phyloP scores from a whole-genome alignment of 2,329 filamentous ascomycete species.

The Phoma sp. region DNA sequence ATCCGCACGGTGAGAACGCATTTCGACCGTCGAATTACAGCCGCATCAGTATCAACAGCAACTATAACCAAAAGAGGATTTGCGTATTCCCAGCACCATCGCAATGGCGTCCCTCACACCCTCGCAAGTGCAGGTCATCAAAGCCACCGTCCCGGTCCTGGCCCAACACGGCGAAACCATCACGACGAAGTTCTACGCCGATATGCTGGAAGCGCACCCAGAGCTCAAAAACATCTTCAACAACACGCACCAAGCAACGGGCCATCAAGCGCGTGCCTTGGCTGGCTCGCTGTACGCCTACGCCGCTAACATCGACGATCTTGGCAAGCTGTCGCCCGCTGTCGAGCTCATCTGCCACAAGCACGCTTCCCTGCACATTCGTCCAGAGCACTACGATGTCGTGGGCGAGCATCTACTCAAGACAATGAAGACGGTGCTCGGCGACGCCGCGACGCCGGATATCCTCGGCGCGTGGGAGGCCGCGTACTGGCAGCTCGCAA shows the following conservation, averaged over 20 bases:
- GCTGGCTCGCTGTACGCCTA: constrained; percentile 73
- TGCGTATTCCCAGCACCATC: not conserved
- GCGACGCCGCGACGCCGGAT: constrained; percentile 68
- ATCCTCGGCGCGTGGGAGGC: constrained; percentile 71
- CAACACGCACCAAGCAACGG: constrained; percentile 69
- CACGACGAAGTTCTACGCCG: constrained; percentile 74
- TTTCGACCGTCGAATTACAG: not conserved
- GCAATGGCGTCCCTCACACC: constrained; percentile 59
- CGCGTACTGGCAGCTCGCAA: constrained; percentile 75
- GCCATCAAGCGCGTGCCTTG: constrained; percentile 72
- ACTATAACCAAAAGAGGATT: not conserved
- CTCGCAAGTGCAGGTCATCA: constrained; percentile 69
- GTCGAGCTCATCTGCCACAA: constrained; percentile 77
- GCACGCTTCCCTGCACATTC: constrained; percentile 73
- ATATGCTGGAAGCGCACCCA: constrained; percentile 69
- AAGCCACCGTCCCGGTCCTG: constrained; percentile 73
- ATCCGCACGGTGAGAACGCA: not conserved
- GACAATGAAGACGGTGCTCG: constrained; percentile 71
- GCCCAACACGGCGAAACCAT: constrained; percentile 71
- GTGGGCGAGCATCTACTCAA: constrained; percentile 73
- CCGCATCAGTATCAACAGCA: not conserved
- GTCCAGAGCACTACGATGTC: constrained; percentile 71
- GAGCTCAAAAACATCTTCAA: constrained; percentile 76
- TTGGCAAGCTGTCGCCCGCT: constrained; percentile 63
- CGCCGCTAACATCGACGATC: constrained; percentile 73